Evolutionary conservation across 106 monocot genomes (phyloP).

Genomic region (Acorus calamus): DNA sequence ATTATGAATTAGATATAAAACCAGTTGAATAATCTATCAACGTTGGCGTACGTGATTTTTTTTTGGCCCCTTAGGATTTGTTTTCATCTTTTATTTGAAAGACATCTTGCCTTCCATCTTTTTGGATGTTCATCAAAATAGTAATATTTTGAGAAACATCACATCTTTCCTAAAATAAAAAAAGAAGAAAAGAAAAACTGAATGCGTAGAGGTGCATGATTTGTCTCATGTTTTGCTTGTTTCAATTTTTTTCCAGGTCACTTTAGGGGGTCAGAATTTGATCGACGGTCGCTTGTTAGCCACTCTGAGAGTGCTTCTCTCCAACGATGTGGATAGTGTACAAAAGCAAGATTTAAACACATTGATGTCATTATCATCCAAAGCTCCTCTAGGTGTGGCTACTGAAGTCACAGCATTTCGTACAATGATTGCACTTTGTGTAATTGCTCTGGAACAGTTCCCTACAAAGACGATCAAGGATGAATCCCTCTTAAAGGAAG

Average conservation of each 20-base stretch:
- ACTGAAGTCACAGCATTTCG: slow-evolving; percentile 55
- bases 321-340: slow-evolving; percentile 33
- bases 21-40: neutral
- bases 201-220: neutral
- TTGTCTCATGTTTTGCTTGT: neutral
- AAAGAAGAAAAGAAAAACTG: no score
- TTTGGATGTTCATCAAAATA: no score
- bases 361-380: slow-evolving; percentile 43
- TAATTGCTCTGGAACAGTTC: slow-evolving; percentile 62
- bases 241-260: slow-evolving; percentile 35
- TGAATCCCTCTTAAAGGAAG: slow-evolving; percentile 47
- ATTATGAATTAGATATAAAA: slow-evolving; percentile 2
- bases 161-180: no score
- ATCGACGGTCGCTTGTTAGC: slow-evolving; percentile 82
- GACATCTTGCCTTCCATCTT: no score
- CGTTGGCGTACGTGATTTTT: no score
- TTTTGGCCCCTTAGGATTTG: no score
- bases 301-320: slow-evolving; percentile 60
- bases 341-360: slow-evolving; percentile 22
- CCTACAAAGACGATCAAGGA: slow-evolving; percentile 94
- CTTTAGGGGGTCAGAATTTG: slow-evolving; percentile 57
- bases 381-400: slow-evolving; percentile 56
- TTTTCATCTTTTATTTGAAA: no score
- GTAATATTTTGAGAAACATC: no score
- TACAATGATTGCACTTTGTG: slow-evolving; percentile 60